These are phyloP conservation scores for Penicillium chermesinum DNA, from an alignment of 495 filamentous ascomycete species.

Conservation along the genomic window DNA sequence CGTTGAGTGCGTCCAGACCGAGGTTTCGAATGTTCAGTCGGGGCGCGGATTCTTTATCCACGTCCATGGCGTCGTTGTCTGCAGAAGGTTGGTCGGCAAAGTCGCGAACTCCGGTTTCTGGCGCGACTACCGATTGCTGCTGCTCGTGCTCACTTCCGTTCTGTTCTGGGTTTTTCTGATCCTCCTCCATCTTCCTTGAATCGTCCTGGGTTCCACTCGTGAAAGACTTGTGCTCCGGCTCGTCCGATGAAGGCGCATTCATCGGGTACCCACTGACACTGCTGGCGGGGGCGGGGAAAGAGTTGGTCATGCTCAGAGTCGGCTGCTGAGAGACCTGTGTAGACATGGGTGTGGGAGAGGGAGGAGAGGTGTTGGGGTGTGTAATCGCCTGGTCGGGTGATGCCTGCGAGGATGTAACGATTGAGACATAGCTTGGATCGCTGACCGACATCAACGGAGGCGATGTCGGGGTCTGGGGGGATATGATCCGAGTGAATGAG, in stretches of 20 bases:
- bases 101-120: conserved; percentile 23
- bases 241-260: conserved; percentile 29
- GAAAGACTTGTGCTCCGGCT: conserved; percentile 32
- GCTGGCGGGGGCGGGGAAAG: conserved; percentile 44
- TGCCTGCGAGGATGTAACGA: conserved; percentile 42
- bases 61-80: conserved; percentile 36
- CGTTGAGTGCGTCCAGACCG: conserved; percentile 42
- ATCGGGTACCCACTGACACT: conserved; percentile 37
- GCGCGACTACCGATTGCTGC: conserved; percentile 11
- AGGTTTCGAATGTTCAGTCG: conserved; percentile 19
- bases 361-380: conserved; percentile 38
- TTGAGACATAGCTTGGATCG: conserved; percentile 45
- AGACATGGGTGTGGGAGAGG: conserved; percentile 45
- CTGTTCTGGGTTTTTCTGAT: conserved; percentile 25
- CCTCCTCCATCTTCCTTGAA: conserved; percentile 16
- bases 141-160: conserved; percentile 38
- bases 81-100: conserved; percentile 14
- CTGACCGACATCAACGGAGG: conserved; percentile 52
- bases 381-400: conserved; percentile 42
- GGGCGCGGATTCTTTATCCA: conserved; percentile 26
- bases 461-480: conserved; percentile 44
- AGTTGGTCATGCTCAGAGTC: conserved; percentile 37
- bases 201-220: conserved; percentile 19
- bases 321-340: conserved; percentile 43
- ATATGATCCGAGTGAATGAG: conserved; percentile 31